These are phyloP conservation scores for Niveomyces coronatus DNA, from an alignment of 2,329 filamentous ascomycete species.

Conservation along the genomic window DNA sequence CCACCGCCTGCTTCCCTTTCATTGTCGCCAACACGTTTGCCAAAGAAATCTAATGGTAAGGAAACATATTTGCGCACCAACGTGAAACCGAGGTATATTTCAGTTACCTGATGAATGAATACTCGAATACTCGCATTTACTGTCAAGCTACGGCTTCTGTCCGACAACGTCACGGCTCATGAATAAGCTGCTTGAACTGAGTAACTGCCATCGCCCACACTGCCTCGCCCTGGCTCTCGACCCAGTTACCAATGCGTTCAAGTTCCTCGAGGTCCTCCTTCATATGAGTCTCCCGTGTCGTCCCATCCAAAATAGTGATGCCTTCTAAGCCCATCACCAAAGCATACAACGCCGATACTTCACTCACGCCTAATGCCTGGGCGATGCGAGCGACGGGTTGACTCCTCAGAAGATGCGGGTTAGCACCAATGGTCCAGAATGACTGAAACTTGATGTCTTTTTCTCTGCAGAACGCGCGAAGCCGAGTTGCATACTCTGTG, in stretches of 20 bases:
- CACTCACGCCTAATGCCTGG: slow-evolving; percentile 23
- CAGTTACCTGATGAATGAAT: neutral
- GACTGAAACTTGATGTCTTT: slow-evolving; percentile 37
- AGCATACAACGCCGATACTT: slow-evolving; percentile 34
- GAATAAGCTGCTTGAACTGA: slow-evolving; percentile 34
- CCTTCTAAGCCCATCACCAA: slow-evolving; percentile 37
- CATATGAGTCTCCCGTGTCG: slow-evolving; percentile 37
- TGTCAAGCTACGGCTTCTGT: neutral
- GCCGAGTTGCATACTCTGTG: slow-evolving; percentile 47
- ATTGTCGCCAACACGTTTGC: slow-evolving; percentile 60
- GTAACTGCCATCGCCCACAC: slow-evolving; percentile 38
- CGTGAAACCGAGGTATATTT: neutral
- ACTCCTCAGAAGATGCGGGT: slow-evolving; percentile 27
- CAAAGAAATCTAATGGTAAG: slow-evolving; percentile 30
- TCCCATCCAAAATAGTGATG: slow-evolving; percentile 36
- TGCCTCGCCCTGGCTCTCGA: slow-evolving; percentile 29
- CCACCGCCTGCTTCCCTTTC: slow-evolving; percentile 54
- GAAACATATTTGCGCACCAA: slow-evolving; percentile 3
- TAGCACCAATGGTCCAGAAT: slow-evolving; percentile 45
- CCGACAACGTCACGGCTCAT: slow-evolving; percentile 12
- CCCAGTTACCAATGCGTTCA: slow-evolving; percentile 31
- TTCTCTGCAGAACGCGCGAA: slow-evolving; percentile 43
- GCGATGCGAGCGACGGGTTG: slow-evolving; percentile 42
- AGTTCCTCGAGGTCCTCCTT: slow-evolving; percentile 35
- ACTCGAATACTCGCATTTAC: neutral